Conservation (phyloP, 768 basidiomycete species). For the Ephemerocybe angulata region DNA sequence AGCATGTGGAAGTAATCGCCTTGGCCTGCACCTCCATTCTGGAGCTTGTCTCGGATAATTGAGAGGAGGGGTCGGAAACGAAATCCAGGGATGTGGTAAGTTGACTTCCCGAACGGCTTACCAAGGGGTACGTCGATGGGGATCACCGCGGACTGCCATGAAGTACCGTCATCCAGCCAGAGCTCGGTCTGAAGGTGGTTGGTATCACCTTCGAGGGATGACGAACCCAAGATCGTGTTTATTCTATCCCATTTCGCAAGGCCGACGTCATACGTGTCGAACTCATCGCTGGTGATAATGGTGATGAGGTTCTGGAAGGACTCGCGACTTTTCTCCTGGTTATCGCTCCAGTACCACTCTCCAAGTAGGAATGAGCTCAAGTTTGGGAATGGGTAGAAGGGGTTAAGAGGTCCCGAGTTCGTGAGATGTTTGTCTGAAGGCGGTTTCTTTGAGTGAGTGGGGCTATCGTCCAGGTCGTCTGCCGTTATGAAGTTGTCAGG, state of each 20-base stretch:
- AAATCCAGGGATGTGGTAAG: background rate
- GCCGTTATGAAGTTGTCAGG: background rate
- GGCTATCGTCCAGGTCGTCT: background rate
- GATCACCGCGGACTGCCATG: background rate
- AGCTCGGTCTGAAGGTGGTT: background rate
- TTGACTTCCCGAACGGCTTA: background rate
- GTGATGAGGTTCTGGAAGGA: background rate
- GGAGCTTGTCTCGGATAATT: background rate
- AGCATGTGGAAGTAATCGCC: slow-evolving; percentile 12
- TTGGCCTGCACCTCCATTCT: background rate
- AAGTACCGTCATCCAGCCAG: background rate
- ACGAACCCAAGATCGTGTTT: background rate
- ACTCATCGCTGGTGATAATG: background rate
- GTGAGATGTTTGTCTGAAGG: background rate
- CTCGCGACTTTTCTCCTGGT: background rate
- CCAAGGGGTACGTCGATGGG: slow-evolving; percentile 1
- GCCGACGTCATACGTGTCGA: background rate
- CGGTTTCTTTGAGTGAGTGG: background rate
- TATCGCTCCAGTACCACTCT: slow-evolving; percentile 1
- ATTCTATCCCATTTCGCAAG: background rate
- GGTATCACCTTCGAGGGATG: background rate
- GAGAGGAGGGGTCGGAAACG: background rate
- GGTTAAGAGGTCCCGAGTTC: background rate
- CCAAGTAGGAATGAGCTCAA: background rate
- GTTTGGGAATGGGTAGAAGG: slow-evolving; percentile 1